Conservation (phyloP, 2,329 filamentous ascomycete genomes). For the Trichophyton benhamiae region DNA sequence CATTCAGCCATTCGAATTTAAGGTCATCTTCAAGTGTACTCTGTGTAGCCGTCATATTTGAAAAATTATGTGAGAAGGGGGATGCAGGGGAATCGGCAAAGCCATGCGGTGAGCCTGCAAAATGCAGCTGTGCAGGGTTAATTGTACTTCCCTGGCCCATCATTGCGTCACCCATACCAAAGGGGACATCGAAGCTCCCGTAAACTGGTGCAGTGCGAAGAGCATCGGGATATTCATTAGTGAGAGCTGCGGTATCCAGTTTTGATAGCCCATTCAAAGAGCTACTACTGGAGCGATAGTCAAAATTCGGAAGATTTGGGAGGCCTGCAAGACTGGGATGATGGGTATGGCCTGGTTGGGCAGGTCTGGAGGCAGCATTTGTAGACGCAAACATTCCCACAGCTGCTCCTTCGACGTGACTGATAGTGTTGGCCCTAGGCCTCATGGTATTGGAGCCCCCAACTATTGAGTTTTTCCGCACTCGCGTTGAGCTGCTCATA, state of each 20-base stretch:
- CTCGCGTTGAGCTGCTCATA: constrained; percentile 54
- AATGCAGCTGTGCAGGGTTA: constrained; percentile 44
- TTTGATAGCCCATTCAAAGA: constrained; percentile 58
- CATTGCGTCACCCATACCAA: constrained; percentile 57
- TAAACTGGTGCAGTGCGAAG: constrained; percentile 68
- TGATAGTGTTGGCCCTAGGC: constrained; percentile 89
- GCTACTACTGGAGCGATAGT: constrained; percentile 41
- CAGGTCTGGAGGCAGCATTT: constrained; percentile 18
- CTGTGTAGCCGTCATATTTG: constrained; percentile 40
- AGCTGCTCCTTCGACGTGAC: constrained; percentile 69
- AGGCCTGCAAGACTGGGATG: constrained; percentile 64
- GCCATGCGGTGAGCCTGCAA: constrained; percentile 55
- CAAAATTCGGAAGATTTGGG: constrained; percentile 41
- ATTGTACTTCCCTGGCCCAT: constrained; percentile 54
- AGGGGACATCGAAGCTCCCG: constrained; percentile 52
- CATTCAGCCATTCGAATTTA: constrained; percentile 70
- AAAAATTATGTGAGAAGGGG: constrained; percentile 30
- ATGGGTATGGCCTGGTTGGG: constrained; percentile 46
- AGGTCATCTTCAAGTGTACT: constrained; percentile 57
- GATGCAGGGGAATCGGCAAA: constrained; percentile 32
- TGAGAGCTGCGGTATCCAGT: constrained; percentile 64
- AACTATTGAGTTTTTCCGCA: constrained; percentile 85
- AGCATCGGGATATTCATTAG: constrained; percentile 53
- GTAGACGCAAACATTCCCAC: constrained; percentile 48
- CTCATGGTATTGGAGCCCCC: constrained; percentile 53